Conservation (phyloP, 352 stramenopile genomes). For the Peronosclerospora sorghi region DNA sequence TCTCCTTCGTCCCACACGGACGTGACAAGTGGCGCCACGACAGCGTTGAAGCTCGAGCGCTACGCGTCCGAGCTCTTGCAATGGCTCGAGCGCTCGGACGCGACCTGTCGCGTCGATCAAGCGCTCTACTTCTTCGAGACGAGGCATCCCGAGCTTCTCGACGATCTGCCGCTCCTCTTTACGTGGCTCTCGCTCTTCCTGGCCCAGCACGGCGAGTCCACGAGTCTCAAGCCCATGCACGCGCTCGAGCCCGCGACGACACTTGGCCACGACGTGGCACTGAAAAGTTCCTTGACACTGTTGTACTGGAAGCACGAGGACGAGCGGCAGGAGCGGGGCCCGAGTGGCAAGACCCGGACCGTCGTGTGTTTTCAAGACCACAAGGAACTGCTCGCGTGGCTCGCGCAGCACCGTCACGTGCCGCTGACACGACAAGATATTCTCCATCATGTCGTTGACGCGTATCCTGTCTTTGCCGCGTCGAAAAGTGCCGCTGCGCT, state of each 20-base stretch:
- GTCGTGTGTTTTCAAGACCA: conserved; percentile 18
- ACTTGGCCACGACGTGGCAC: conserved; percentile 18
- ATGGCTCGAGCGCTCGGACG: conserved; percentile 32
- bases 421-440: conserved; percentile 54
- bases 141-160: conserved; percentile 43
- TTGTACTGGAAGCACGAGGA: conserved; percentile 50
- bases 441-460: conserved; percentile 35
- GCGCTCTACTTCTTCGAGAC: conserved; percentile 59
- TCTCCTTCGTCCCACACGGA: conserved; percentile 14
- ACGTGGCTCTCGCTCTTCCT: conserved; percentile 54
- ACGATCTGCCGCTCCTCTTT: conserved; percentile 35
- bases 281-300: conserved; percentile 50
- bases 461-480: conserved; percentile 46
- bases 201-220: conserved; percentile 16
- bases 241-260: conserved; percentile 23
- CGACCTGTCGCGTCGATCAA: conserved; percentile 30
- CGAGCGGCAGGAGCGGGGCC: conserved; percentile 11
- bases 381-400: conserved; percentile 41
- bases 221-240: conserved; percentile 5
- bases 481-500: conserved; percentile 43
- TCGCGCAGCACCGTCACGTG: conserved; percentile 29
- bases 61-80: conserved; percentile 39
- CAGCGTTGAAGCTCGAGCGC: conserved; percentile 27
- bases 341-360: background rate
- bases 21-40: conserved; percentile 9